Evolutionary conservation across 202 grass and related monocot genomes (phyloP).

Genomic region (Setaria viridis): DNA sequence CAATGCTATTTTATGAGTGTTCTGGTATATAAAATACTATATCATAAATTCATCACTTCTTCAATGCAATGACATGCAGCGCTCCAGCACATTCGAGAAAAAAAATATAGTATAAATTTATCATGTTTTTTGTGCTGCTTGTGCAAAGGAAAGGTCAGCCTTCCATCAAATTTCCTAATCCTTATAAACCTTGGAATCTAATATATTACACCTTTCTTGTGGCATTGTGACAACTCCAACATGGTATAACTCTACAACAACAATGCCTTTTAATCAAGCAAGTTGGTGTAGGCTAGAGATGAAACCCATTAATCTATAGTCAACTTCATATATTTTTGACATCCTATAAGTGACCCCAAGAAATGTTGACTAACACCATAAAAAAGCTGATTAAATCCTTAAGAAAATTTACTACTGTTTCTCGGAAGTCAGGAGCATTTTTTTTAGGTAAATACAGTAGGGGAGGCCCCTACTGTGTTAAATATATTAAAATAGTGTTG

Average conservation of each 20-base stretch:
- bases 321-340: neutral
- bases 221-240: neutral
- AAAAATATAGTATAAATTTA: neutral
- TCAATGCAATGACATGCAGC: neutral
- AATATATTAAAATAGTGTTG: no score
- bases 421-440: neutral
- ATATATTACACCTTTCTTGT: no score
- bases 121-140: neutral
- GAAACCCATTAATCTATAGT: neutral
- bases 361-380: constrained; percentile 13
- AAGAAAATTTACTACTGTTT: neutral
- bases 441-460: no score
- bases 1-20: neutral
- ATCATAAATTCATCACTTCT: constrained; percentile 14
- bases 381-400: constrained; percentile 12
- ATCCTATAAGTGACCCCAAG: neutral
- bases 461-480: no score
- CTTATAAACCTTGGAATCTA: neutral
- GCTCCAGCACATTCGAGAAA: neutral
- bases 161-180: neutral
- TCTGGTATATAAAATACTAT: constrained; percentile 2
- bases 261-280: neutral
- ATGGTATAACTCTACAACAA: constrained; percentile 1
- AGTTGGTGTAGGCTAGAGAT: neutral
- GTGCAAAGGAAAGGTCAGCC: constrained; percentile 22